Percentiles rank a stretch among this genome's conserved stretches.
Conservation (phyloP, 352 stramenopile genomes). For the Phytopythium oedochilum region DNA sequence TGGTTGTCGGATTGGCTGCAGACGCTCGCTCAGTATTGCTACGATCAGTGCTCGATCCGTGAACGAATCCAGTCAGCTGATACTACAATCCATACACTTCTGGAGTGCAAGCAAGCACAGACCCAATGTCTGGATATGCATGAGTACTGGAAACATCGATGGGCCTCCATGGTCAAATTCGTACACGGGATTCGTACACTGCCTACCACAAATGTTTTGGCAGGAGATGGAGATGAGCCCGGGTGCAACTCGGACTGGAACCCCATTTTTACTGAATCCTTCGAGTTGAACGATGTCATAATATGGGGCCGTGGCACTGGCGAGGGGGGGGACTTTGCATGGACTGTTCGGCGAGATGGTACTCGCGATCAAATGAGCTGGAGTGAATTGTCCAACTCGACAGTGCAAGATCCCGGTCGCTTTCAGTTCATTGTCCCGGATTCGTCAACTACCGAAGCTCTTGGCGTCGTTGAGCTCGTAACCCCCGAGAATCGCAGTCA, state of each 20-base stretch:
- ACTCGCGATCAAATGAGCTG: background rate
- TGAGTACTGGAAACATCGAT: background rate
- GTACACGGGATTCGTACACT: no score
- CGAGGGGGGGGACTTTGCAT: background rate
- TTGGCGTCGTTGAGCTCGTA: background rate
- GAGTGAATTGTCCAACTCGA: background rate
- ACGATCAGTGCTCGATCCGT: background rate
- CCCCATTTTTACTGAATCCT: background rate
- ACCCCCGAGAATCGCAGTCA: background rate
- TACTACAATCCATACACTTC: no score
- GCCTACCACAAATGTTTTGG: no score
- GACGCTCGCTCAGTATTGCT: background rate
- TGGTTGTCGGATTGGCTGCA: constrained; percentile 2
- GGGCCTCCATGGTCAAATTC: background rate
- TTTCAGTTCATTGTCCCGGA: background rate
- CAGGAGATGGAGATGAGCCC: background rate
- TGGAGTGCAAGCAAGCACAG: background rate
- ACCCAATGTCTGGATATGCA: background rate
- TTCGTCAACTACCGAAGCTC: background rate
- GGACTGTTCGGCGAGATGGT: background rate
- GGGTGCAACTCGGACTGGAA: background rate
- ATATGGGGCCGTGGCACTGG: background rate
- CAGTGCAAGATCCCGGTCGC: background rate
- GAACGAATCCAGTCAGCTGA: background rate
- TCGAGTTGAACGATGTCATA: background rate